A percentile compares a stretch with the other conserved stretches of the same genome.
These are phyloP conservation scores for Trichoderma virens DNA, from an alignment of 495 filamentous ascomycete species.

Conservation along the genomic window DNA sequence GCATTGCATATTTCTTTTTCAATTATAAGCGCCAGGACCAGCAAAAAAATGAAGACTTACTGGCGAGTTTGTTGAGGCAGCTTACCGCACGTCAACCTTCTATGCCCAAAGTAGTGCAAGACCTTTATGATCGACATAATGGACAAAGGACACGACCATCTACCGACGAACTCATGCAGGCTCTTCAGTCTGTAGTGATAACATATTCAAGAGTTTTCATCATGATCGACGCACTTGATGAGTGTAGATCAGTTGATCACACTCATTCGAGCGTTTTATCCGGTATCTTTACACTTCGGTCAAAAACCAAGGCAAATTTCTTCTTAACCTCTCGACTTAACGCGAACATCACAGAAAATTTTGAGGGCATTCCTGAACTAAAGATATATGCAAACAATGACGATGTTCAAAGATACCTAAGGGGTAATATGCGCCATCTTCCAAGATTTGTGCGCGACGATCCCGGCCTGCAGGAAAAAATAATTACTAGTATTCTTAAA, in stretches of 20 bases:
- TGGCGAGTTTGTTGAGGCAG: no score
- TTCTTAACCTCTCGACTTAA: neutral
- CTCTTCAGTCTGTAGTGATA: slow-evolving; percentile 12
- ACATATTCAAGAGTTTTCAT: neutral
- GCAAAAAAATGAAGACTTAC: no score
- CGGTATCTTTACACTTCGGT: neutral
- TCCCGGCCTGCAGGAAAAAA: neutral
- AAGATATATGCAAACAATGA: no score
- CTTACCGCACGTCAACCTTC: no score
- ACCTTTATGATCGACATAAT: no score
- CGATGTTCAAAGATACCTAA: no score
- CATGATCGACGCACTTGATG: neutral
- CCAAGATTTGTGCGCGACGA: neutral
- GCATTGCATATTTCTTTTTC: slow-evolving; percentile 40
- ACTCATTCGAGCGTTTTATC: neutral
- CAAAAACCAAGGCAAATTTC: neutral
- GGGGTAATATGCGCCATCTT: no score
- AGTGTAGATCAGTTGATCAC: neutral
- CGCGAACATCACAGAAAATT: no score
- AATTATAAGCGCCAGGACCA: no score
- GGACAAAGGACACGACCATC: slow-evolving; percentile 23
- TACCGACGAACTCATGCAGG: neutral
- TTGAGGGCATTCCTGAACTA: no score
- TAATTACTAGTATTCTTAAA: neutral
- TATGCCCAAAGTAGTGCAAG: no score